These are phyloP conservation scores for Tricholoma sp. DNA, from an alignment of 768 basidiomycete species.

Conservation along the genomic window DNA sequence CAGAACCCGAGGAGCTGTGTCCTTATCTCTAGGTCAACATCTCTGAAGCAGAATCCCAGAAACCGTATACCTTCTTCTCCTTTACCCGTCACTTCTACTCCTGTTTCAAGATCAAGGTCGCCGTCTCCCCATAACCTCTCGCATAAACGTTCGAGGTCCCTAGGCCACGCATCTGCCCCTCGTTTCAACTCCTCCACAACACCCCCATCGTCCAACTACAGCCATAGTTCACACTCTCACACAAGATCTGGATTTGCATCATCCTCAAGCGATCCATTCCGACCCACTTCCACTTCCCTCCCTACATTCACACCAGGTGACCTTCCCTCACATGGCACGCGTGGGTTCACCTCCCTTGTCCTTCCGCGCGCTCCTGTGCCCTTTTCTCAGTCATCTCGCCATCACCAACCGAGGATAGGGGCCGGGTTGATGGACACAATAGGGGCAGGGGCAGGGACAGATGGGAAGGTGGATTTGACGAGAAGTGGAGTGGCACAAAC, in stretches of 20 bases:
- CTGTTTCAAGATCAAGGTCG: conserved; percentile 2
- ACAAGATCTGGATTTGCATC: conserved; percentile 16
- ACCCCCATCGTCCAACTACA: conserved; percentile 7
- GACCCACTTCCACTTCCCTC: conserved; percentile 14
- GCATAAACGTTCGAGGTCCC: conserved; percentile 16
- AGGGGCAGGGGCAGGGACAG: conserved; percentile 20
- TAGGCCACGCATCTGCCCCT: conserved; percentile 7
- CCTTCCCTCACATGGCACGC: conserved; percentile 51
- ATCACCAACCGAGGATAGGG: conserved; percentile 12
- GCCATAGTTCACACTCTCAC: conserved; percentile 7
- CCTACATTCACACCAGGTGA: conserved; percentile 26
- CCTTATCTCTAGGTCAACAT: conserved; percentile 14
- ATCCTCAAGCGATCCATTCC: conserved; percentile 19
- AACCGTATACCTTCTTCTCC: conserved; percentile 9
- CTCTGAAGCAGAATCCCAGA: conserved; percentile 1
- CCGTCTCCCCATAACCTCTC: conserved; percentile 4
- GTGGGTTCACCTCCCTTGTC: conserved; percentile 49
- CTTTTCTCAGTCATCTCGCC: conserved; percentile 17
- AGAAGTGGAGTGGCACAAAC: conserved; percentile 75
- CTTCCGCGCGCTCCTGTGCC: conserved; percentile 47
- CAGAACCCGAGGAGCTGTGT: conserved; percentile 17
- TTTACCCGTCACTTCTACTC: not conserved
- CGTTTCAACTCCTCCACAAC: conserved; percentile 2
- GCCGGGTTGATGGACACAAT: conserved; percentile 11
- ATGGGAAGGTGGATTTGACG: conserved; percentile 66